phyloP scores from a whole-genome alignment of 495 filamentous ascomycete genomes.

The Aspergillus saccharolyticus region DNA sequence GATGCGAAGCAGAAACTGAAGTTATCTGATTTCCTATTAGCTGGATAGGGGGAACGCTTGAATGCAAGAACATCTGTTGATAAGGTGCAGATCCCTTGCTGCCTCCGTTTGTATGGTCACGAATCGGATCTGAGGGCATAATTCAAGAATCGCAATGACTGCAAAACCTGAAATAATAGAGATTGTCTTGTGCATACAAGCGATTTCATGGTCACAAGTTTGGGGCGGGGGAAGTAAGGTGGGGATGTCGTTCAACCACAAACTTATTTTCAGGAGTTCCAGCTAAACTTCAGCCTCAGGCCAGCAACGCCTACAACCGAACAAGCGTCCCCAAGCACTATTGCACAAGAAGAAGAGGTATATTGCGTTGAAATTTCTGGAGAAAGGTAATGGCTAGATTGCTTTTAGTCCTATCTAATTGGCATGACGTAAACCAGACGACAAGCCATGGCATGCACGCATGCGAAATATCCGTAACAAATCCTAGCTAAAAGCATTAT shows the following conservation, averaged over 20 bases:
- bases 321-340: not conserved
- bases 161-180: not conserved
- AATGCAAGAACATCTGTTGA: not conserved
- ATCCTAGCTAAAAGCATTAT: not conserved
- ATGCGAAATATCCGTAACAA: not conserved
- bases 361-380: not conserved
- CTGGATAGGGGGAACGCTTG: not conserved
- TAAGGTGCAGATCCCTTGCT: slow-evolving; percentile 2
- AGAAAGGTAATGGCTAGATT: not conserved
- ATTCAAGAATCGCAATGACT: not conserved
- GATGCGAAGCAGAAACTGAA: not conserved
- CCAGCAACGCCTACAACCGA: not conserved
- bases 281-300: not conserved
- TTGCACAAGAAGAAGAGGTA: not conserved
- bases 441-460: not conserved
- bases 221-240: not conserved
- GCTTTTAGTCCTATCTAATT: not conserved
- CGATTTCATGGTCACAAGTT: not conserved
- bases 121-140: not conserved
- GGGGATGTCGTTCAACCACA: not conserved
- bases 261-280: not conserved
- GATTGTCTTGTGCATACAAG: not conserved
- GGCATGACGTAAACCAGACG: not conserved
- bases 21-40: not conserved
- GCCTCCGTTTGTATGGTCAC: not conserved